These are phyloP conservation scores for Boechera stricta DNA, from an alignment of 345 rosid genomes.

Conservation along the genomic window DNA sequence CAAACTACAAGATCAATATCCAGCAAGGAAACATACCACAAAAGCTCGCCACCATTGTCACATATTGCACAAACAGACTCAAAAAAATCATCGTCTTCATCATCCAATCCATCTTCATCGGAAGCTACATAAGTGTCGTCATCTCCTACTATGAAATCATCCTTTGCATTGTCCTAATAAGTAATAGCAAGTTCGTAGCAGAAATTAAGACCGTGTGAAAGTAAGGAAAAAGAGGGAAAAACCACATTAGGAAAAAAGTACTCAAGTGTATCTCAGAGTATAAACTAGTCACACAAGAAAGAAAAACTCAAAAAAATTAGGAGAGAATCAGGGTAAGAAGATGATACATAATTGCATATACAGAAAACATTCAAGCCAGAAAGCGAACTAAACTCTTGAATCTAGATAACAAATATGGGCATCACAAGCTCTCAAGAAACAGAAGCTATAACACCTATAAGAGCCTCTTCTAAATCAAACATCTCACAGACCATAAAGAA, in stretches of 20 bases:
- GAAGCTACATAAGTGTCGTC: constrained; percentile 48
- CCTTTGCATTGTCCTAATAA: constrained; percentile 54
- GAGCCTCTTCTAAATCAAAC: constrained; percentile 18
- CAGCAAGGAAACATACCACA: constrained; percentile 62
- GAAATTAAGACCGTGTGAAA: constrained; percentile 25
- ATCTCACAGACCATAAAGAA: constrained; percentile 8
- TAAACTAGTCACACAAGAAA: constrained; percentile 59
- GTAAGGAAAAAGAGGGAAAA: not conserved
- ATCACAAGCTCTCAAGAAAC: constrained; percentile 28
- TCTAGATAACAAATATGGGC: constrained; percentile 1
- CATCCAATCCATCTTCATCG: constrained; percentile 50
- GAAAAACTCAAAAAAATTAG: constrained; percentile 14
- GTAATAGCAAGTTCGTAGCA: constrained; percentile 12
- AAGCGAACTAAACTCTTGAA: constrained; percentile 13
- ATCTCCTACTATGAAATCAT: constrained; percentile 70
- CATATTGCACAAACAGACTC: constrained; percentile 86
- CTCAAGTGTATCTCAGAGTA: constrained; percentile 38
- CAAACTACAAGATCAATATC: constrained; percentile 29
- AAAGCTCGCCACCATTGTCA: constrained; percentile 80
- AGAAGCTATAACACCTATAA: constrained; percentile 31
- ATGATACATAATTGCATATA: not conserved
- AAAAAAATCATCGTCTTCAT: constrained; percentile 59
- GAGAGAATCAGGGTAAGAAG: constrained; percentile 20
- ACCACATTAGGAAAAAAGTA: constrained; percentile 29
- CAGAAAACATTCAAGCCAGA: not conserved